Conservation (phyloP, 108 stramenopile genomes). For the Stephanodiscus triporus region DNA sequence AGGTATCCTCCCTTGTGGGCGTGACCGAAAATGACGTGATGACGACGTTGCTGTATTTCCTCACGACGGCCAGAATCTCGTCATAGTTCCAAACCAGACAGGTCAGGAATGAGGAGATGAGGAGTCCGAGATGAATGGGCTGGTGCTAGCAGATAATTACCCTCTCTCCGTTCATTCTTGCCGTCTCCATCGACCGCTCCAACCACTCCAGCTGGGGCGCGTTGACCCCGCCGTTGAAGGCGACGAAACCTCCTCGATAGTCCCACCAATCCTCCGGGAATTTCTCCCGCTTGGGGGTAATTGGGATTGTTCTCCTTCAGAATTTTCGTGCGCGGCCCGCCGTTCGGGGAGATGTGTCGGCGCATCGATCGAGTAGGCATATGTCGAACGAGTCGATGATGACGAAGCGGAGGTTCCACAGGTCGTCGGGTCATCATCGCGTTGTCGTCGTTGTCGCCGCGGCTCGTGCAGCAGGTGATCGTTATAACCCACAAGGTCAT, state of each 20-base stretch:
- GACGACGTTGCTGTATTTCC: slow-evolving; percentile 64
- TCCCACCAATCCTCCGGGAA: slow-evolving; percentile 71
- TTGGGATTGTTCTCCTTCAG: slow-evolving; percentile 70
- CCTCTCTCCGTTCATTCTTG: slow-evolving; percentile 50
- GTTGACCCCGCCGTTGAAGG: slow-evolving; percentile 82
- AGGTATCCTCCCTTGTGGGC: slow-evolving; percentile 86
- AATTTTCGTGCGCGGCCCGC: slow-evolving; percentile 57
- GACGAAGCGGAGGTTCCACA: slow-evolving; percentile 61
- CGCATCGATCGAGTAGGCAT: slow-evolving; percentile 63
- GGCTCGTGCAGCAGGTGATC: slow-evolving; percentile 46
- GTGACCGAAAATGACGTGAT: slow-evolving; percentile 76
- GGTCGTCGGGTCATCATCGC: too few relatives aligned
- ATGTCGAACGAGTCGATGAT: slow-evolving; percentile 81
- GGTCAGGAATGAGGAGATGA: slow-evolving; percentile 59
- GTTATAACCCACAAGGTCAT: slow-evolving; percentile 55
- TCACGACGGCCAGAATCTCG: slow-evolving; percentile 59
- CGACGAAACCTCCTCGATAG: slow-evolving; percentile 74
- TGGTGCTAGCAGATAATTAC: slow-evolving; percentile 80
- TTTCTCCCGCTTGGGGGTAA: slow-evolving; percentile 67
- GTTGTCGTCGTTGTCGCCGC: slow-evolving; percentile 26
- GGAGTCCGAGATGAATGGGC: slow-evolving; percentile 72
- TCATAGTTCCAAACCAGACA: slow-evolving; percentile 86
- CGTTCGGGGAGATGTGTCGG: slow-evolving; percentile 52
- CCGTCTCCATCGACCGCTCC: slow-evolving; percentile 47
- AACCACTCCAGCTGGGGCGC: slow-evolving; percentile 74